Conservation (phyloP, 371 early-diverging fungal genomes). For the Rhizopus arrhizus region DNA sequence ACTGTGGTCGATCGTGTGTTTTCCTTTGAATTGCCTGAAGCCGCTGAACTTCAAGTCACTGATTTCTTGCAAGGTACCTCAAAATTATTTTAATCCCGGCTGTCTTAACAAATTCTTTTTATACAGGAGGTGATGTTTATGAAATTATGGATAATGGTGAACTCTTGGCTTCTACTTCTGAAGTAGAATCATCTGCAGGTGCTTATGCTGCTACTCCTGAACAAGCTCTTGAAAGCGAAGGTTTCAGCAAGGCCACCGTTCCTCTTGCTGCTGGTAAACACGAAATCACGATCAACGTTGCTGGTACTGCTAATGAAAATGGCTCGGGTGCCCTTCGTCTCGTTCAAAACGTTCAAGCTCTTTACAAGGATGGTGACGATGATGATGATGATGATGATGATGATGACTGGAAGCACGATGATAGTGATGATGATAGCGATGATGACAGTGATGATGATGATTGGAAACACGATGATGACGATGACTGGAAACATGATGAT, state of each 20-base stretch:
- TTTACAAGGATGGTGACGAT: conserved; percentile 28
- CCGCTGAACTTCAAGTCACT: conserved; percentile 37
- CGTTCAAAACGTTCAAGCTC: conserved; percentile 32
- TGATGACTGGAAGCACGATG: conserved; percentile 19
- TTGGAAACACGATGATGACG: conserved; percentile 9
- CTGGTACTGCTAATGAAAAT: conserved; percentile 25
- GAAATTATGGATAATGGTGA: conserved; percentile 39
- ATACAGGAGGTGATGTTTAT: conserved; percentile 35
- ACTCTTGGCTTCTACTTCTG: conserved; percentile 28
- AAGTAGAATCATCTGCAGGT: conserved; percentile 15
- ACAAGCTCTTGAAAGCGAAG: conserved; percentile 31
- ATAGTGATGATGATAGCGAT: conserved; percentile 2
- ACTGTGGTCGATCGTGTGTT: conserved; percentile 32
- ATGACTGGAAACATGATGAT: conserved; percentile 13
- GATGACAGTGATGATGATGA: conserved; percentile 6
- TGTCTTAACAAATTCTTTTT: not conserved
- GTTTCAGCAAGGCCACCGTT: conserved; percentile 32
- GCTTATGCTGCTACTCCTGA: conserved; percentile 31
- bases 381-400: conserved; percentile 11
- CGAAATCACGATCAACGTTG: conserved; percentile 36
- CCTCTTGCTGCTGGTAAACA: conserved; percentile 31
- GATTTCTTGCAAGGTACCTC: conserved; percentile 35
- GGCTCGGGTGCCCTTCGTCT: conserved; percentile 41
- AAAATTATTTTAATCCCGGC: not conserved
- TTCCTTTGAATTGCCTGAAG: conserved; percentile 28